phyloP scores from a whole-genome alignment of 257 asterid species.

The Solanum paucissectum region DNA sequence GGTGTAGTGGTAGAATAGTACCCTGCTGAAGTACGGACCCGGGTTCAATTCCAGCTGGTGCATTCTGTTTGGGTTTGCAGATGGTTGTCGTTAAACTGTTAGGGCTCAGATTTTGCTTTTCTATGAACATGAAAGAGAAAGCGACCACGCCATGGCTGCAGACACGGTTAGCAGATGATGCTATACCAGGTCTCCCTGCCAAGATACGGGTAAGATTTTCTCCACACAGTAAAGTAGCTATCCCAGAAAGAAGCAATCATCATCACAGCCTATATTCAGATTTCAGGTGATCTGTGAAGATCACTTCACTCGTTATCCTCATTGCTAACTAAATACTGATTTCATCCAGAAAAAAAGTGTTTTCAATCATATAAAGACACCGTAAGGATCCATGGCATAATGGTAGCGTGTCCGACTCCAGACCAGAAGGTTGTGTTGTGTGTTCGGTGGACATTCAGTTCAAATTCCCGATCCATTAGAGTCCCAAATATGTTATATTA shows the following conservation, averaged over 20 bases:
- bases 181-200: conserved; percentile 12
- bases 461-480: background rate
- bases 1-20: conserved; percentile 89
- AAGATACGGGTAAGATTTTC: conserved; percentile 10
- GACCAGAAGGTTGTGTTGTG: conserved; percentile 65
- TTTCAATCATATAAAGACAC: background rate
- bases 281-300: background rate
- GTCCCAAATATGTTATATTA: background rate
- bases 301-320: background rate
- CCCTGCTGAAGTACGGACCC: conserved; percentile 84
- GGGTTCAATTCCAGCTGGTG: conserved; percentile 82
- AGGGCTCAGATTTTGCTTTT: background rate
- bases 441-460: background rate
- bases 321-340: background rate
- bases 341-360: background rate
- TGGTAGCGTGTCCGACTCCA: conserved; percentile 85
- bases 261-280: conserved; percentile 9
- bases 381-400: background rate
- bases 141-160: background rate
- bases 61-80: conserved; percentile 7
- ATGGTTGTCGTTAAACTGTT: background rate
- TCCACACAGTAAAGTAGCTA: background rate
- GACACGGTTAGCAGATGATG: background rate
- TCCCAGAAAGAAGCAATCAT: background rate
- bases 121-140: background rate